phyloP scores from a whole-genome alignment of 2,329 filamentous ascomycete species.

The Calonectria hongkongensis region DNA sequence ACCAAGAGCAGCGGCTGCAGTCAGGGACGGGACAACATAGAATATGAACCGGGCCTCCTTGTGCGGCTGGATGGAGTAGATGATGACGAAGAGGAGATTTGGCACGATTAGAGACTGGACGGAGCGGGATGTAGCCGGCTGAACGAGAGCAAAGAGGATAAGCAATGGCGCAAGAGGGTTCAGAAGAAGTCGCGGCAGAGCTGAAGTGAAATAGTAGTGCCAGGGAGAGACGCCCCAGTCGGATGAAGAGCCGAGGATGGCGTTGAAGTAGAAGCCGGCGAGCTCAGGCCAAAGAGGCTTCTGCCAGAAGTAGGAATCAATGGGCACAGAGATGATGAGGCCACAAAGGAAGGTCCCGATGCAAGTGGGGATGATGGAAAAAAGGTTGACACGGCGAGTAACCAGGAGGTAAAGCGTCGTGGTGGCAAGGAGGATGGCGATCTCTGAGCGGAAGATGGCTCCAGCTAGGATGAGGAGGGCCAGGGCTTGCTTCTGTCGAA shows the following conservation, averaged over 20 bases:
- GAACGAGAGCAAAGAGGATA: slow-evolving; percentile 70
- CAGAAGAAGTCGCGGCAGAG: slow-evolving; percentile 87
- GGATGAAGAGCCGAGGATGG: slow-evolving; percentile 86
- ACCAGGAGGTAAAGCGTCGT: slow-evolving; percentile 79
- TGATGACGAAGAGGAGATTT: slow-evolving; percentile 80
- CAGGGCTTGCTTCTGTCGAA: slow-evolving; percentile 78
- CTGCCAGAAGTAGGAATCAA: slow-evolving; percentile 98
- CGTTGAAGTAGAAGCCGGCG: slow-evolving; percentile 93
- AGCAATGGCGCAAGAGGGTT: slow-evolving; percentile 82
- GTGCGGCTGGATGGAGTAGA: slow-evolving; percentile 94
- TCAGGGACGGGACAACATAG: slow-evolving; percentile 88
- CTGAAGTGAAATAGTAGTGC: slow-evolving; percentile 89
- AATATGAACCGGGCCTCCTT: slow-evolving; percentile 98
- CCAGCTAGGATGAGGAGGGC: slow-evolving; percentile 86
- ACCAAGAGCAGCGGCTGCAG: slow-evolving; percentile 83
- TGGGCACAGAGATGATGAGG: slow-evolving; percentile 80
- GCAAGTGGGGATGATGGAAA: slow-evolving; percentile 80
- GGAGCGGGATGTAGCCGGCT: slow-evolving; percentile 65
- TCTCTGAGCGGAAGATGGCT: slow-evolving; percentile 90
- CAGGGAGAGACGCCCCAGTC: slow-evolving; percentile 92
- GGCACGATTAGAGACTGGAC: slow-evolving; percentile 76
- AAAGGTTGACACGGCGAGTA: slow-evolving; percentile 70
- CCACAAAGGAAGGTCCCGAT: slow-evolving; percentile 79
- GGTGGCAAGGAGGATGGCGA: slow-evolving; percentile 85
- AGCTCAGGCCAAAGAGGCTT: slow-evolving; percentile 92